These are phyloP conservation scores for Nothopassalora personata DNA, from an alignment of 2,329 filamentous ascomycete genomes.

Conservation along the genomic window DNA sequence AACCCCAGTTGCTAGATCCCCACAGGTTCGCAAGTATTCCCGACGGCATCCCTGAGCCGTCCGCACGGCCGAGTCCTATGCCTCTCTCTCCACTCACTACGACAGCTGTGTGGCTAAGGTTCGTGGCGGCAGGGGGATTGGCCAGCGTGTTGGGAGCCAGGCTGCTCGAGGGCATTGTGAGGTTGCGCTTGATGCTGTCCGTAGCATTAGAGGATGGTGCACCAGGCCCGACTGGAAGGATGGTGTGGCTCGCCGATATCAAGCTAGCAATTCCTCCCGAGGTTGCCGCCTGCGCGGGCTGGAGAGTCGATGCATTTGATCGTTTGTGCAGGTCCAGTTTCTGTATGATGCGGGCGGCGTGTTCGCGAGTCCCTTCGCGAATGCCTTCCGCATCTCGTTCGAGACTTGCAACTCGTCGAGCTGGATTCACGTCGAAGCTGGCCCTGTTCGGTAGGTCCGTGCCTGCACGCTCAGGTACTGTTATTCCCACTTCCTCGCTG, in stretches of 20 bases:
- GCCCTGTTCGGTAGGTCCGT: conserved; percentile 48
- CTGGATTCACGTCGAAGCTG: conserved; percentile 65
- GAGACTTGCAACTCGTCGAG: conserved; percentile 41
- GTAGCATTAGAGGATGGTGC: conserved; percentile 32
- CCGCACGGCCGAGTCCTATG: conserved; percentile 54
- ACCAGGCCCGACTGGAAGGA: conserved; percentile 60
- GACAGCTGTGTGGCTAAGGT: conserved; percentile 79
- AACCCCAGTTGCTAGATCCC: conserved; percentile 81
- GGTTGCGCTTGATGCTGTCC: conserved; percentile 20
- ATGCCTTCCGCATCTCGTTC: conserved; percentile 43
- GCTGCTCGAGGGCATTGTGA: conserved; percentile 51
- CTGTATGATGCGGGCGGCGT: conserved; percentile 83
- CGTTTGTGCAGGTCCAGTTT: conserved; percentile 88
- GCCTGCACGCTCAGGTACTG: conserved; percentile 51
- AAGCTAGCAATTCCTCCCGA: conserved; percentile 72
- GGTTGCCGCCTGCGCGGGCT: conserved; percentile 23
- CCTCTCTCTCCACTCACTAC: conserved; percentile 72
- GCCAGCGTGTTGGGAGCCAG: conserved; percentile 79
- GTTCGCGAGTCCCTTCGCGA: conserved; percentile 70
- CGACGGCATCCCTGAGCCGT: conserved; percentile 68
- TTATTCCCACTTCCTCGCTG: conserved; percentile 58
- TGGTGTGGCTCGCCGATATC: conserved; percentile 76
- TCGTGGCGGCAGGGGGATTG: conserved; percentile 76
- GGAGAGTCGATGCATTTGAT: conserved; percentile 48
- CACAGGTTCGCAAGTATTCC: conserved; percentile 89